A percentile compares a stretch with the other conserved stretches of the same genome.
These are phyloP conservation scores for Fusarium continuum DNA, from an alignment of 2,329 filamentous ascomycete species.

Conservation along the genomic window DNA sequence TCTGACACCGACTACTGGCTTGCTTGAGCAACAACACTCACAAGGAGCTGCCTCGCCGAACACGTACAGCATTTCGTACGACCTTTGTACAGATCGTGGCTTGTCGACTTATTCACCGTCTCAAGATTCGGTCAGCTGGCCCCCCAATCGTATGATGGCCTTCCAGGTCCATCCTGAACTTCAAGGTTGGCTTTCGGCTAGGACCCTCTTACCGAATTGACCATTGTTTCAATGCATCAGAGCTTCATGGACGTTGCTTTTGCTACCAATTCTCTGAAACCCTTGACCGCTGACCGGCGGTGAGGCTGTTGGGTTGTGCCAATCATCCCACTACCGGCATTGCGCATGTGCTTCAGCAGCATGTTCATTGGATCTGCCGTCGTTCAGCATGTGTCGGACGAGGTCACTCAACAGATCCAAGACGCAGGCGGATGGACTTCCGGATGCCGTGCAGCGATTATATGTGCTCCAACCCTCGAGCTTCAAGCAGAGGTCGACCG, in stretches of 20 bases:
- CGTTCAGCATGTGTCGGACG: constrained; percentile 13
- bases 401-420: constrained; percentile 12
- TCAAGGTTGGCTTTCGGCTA: constrained; percentile 1
- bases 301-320: constrained; percentile 30
- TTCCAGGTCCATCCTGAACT: constrained; percentile 15
- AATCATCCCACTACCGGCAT: constrained; percentile 37
- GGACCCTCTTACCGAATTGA: constrained; percentile 11
- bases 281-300: constrained; percentile 36
- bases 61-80: constrained; percentile 36
- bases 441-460: constrained; percentile 25
- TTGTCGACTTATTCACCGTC: constrained; percentile 39
- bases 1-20: not conserved
- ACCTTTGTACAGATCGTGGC: constrained; percentile 32
- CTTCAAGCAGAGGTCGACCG: constrained; percentile 9
- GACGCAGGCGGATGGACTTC: constrained; percentile 16
- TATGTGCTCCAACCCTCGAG: constrained; percentile 10
- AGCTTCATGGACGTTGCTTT: not conserved
- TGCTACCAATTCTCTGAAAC: constrained; percentile 4
- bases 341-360: constrained; percentile 22
- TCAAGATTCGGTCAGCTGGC: constrained; percentile 38
- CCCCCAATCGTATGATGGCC: constrained; percentile 37
- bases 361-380: constrained; percentile 27
- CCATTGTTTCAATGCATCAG: constrained; percentile 14
- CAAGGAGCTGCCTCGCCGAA: constrained; percentile 12
- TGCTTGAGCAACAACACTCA: constrained; percentile 8